Conservation (phyloP, 441 rosid genomes). For the Gossypium gossypioides region DNA sequence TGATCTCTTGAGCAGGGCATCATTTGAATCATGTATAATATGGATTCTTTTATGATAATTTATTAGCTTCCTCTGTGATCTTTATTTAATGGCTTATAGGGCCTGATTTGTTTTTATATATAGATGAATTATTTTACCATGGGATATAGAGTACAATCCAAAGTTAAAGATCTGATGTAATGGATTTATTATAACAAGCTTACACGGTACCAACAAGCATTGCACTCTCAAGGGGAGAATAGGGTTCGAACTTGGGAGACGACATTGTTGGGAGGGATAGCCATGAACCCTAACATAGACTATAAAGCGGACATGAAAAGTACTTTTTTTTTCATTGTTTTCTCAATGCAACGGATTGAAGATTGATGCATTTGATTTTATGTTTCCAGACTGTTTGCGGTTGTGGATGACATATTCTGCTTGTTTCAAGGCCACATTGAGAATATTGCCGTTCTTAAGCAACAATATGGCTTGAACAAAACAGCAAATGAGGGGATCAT, state of each 20-base stretch:
- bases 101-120: background rate
- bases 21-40: background rate
- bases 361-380: background rate
- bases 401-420: conserved; percentile 90
- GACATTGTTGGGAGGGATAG: no score
- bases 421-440: conserved; percentile 89
- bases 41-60: background rate
- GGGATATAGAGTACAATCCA: conserved; percentile 5
- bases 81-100: background rate
- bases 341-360: background rate
- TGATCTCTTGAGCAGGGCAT: background rate
- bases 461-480: conserved; percentile 83
- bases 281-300: no score
- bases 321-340: background rate
- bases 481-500: conserved; percentile 80
- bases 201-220: no score
- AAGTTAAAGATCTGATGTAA: background rate
- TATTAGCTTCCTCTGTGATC: background rate
- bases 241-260: no score
- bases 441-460: conserved; percentile 72
- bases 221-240: no score
- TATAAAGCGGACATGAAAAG: no score
- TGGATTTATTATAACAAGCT: background rate
- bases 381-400: conserved; percentile 63
- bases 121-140: background rate